These are phyloP conservation scores for Fusarium buharicum DNA, from an alignment of 2,329 filamentous ascomycete species.

Conservation along the genomic window DNA sequence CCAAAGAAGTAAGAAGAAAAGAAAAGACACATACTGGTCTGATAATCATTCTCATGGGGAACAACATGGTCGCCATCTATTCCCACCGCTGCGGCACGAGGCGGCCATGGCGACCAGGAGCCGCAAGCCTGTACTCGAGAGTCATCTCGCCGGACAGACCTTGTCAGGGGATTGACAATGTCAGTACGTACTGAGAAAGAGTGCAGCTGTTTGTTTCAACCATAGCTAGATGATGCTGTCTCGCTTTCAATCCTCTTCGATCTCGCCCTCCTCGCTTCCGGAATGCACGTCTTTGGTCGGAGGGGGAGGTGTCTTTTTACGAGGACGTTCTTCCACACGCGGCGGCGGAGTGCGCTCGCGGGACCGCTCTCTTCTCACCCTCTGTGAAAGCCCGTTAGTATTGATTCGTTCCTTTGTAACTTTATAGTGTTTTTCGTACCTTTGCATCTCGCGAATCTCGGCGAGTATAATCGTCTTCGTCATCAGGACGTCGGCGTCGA, in stretches of 20 bases:
- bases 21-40: constrained; percentile 42
- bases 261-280: constrained; percentile 97
- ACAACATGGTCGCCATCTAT: constrained; percentile 33
- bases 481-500: constrained; percentile 81
- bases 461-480: constrained; percentile 75
- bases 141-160: constrained; percentile 45
- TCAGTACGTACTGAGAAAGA: constrained; percentile 45
- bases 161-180: constrained; percentile 40
- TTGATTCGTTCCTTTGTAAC: too few relatives aligned
- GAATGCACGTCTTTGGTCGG: constrained; percentile 64
- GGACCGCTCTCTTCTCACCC: constrained; percentile 66
- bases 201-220: constrained; percentile 19
- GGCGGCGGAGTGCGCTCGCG: constrained; percentile 71
- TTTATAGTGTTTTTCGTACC: constrained; percentile 53
- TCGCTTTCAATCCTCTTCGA: constrained; percentile 77
- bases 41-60: constrained; percentile 21
- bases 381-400: constrained; percentile 55
- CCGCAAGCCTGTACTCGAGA: constrained; percentile 45
- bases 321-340: constrained; percentile 63
- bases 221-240: constrained; percentile 11
- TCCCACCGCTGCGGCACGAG: constrained; percentile 34
- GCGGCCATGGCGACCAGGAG: constrained; percentile 33
- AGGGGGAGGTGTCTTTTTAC: constrained; percentile 65
- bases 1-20: constrained; percentile 28
- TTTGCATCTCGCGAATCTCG: constrained; percentile 75